Conservation (phyloP, 1,139 yeast genomes). For the Saccharomyces hybrid region DNA sequence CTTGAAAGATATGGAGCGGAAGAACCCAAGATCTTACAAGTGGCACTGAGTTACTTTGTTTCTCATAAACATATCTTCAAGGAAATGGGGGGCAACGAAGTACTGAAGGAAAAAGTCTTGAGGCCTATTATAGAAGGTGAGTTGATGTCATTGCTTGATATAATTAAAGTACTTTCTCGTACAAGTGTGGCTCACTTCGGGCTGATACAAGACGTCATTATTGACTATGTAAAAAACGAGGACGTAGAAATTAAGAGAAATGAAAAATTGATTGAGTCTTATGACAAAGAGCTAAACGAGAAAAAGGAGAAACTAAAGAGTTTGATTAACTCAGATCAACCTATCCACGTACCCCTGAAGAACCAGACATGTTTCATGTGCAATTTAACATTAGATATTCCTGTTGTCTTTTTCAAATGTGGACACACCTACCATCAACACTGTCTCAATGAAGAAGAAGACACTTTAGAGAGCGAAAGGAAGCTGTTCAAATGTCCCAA, state of each 20-base stretch:
- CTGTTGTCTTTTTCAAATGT: slow-evolving; percentile 80
- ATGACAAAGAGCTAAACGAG: slow-evolving; percentile 56
- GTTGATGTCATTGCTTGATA: slow-evolving; percentile 66
- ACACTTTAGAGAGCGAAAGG: slow-evolving; percentile 9
- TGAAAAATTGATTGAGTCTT: slow-evolving; percentile 56
- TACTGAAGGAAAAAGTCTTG: slow-evolving; percentile 41
- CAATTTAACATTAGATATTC: slow-evolving; percentile 60
- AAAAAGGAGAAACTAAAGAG: slow-evolving; percentile 49
- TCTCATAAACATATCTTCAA: slow-evolving; percentile 49
- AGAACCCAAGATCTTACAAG: slow-evolving; percentile 58
- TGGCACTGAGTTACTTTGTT: slow-evolving; percentile 59
- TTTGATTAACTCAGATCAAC: slow-evolving; percentile 33
- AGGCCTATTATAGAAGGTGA: slow-evolving; percentile 47
- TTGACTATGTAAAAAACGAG: slow-evolving; percentile 54
- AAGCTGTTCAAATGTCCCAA: slow-evolving; percentile 51
- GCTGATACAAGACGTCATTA: slow-evolving; percentile 58
- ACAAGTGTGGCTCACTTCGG: slow-evolving; percentile 69
- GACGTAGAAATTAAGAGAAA: slow-evolving; percentile 64
- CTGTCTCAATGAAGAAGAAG: slow-evolving; percentile 51
- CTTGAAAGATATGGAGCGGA: slow-evolving; percentile 52
- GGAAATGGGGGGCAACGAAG: slow-evolving; percentile 47
- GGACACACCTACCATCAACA: slow-evolving; percentile 81
- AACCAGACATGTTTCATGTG: slow-evolving; percentile 70
- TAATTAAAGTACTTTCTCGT: slow-evolving; percentile 59
- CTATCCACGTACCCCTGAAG: slow-evolving; percentile 57